phyloP scores from a whole-genome alignment of 345 rosid genomes.

The Cochlearia excelsa region DNA sequence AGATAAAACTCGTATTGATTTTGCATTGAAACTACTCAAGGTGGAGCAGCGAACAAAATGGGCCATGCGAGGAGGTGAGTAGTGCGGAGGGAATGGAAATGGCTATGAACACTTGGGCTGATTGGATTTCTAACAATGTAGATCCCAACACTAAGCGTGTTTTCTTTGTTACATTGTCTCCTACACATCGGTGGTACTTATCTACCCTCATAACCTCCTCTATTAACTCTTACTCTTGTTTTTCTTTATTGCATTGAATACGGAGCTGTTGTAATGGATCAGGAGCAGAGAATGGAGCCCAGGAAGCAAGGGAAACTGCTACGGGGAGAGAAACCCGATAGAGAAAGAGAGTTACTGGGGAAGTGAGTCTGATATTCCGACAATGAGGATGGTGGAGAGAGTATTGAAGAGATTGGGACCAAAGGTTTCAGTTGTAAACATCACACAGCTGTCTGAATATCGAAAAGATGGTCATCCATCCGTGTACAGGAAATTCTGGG shows the following conservation, averaged over 20 bases:
- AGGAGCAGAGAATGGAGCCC: conserved; percentile 89
- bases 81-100: conserved; percentile 80
- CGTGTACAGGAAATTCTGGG: conserved; percentile 92
- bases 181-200: conserved; percentile 70
- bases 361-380: conserved; percentile 71
- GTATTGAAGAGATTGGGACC: conserved; percentile 59
- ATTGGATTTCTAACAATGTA: conserved; percentile 62
- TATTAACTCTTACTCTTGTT: no score
- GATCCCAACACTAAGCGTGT: conserved; percentile 50
- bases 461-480: conserved; percentile 96
- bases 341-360: conserved; percentile 76
- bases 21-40: conserved; percentile 35
- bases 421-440: conserved; percentile 70
- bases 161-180: conserved; percentile 93
- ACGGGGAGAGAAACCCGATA: conserved; percentile 60
- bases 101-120: conserved; percentile 92
- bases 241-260: not conserved
- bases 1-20: no score
- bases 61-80: conserved; percentile 74
- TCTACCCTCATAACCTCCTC: not conserved
- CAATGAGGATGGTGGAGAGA: conserved; percentile 74
- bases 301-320: conserved; percentile 78
- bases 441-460: conserved; percentile 93
- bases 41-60: conserved; percentile 71
- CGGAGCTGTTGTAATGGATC: conserved; percentile 24